Conservation (phyloP, 176 grass and related monocot genomes). For the Aegilops sharonensis region DNA sequence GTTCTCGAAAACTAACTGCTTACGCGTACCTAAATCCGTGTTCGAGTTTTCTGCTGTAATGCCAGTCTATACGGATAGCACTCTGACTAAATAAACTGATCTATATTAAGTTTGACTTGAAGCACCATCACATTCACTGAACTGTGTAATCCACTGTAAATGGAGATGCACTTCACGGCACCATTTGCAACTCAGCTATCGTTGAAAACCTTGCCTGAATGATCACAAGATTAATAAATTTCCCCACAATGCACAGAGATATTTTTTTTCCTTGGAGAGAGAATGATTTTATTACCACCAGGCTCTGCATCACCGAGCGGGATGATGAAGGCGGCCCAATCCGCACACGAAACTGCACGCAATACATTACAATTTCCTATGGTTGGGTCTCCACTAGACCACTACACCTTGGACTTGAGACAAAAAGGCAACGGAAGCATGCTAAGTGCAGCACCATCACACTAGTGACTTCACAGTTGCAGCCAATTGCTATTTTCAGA, state of each 20-base stretch:
- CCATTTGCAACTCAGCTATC: neutral
- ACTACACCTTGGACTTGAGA: constrained; percentile 34
- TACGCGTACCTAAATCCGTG: neutral
- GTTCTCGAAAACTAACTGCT: neutral
- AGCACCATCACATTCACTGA: constrained; percentile 12
- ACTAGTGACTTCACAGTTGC: constrained; percentile 39
- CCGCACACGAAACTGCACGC: constrained; percentile 2
- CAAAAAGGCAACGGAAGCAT: constrained; percentile 28
- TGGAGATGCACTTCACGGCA: constrained; percentile 2
- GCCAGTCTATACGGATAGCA: constrained; percentile 11
- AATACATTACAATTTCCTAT: constrained; percentile 13
- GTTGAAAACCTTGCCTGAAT: constrained; percentile 6
- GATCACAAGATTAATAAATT: constrained; percentile 10
- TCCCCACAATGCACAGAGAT: neutral
- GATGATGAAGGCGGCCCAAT: neutral
- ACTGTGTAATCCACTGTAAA: neutral
- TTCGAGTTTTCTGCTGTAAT: neutral
- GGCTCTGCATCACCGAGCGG: neutral
- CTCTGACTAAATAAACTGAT: neutral
- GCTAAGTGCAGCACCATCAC: constrained; percentile 35
- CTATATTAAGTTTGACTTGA: neutral
- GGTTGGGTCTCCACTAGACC: constrained; percentile 43
- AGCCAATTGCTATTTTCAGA: constrained; percentile 6
- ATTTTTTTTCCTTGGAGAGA: no score
- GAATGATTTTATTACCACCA: no score